Evolutionary conservation across 352 stramenopile genomes (phyloP).

Genomic region (Peronospora farinosa): DNA sequence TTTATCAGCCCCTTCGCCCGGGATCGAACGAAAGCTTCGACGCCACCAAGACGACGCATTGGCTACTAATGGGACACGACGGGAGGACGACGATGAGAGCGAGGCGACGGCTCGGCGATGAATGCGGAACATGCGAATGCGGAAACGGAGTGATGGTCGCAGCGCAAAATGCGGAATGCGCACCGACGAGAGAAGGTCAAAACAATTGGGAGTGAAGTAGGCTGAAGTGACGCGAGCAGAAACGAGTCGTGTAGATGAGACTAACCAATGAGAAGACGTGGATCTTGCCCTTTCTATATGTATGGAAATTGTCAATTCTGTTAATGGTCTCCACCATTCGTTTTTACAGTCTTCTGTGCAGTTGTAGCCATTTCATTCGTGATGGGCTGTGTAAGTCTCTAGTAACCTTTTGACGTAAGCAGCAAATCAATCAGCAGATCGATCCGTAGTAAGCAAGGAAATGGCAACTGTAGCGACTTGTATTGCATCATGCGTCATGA

Average conservation of each 20-base stretch:
- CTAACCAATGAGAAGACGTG: conserved; percentile 7
- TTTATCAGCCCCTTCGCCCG: conserved; percentile 42
- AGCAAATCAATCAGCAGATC: not conserved
- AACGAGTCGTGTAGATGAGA: conserved; percentile 1
- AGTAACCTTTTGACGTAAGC: too few species aligned
- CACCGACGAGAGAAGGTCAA: conserved; percentile 11
- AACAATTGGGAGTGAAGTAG: conserved; percentile 9
- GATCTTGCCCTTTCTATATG: conserved; percentile 7
- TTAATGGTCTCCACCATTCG: not conserved
- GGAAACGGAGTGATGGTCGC: conserved; percentile 8
- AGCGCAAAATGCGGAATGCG: conserved; percentile 15
- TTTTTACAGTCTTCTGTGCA: not conserved
- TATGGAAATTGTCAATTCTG: not conserved
- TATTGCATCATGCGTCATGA: conserved; percentile 15
- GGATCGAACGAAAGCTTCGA: conserved; percentile 42
- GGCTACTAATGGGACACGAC: conserved; percentile 15
- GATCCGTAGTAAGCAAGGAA: not conserved
- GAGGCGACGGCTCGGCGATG: conserved; percentile 28
- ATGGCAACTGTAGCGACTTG: conserved; percentile 6
- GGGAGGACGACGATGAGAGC: conserved; percentile 21
- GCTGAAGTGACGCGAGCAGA: conserved; percentile 18
- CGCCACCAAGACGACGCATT: conserved; percentile 11
- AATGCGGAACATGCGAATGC: conserved; percentile 40
- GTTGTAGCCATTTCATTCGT: not conserved
- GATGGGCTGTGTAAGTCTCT: not conserved